Base-by-base conservation (phyloP, 2,329 filamentous ascomycete genomes). In the Lanzia echinophila region DNA sequence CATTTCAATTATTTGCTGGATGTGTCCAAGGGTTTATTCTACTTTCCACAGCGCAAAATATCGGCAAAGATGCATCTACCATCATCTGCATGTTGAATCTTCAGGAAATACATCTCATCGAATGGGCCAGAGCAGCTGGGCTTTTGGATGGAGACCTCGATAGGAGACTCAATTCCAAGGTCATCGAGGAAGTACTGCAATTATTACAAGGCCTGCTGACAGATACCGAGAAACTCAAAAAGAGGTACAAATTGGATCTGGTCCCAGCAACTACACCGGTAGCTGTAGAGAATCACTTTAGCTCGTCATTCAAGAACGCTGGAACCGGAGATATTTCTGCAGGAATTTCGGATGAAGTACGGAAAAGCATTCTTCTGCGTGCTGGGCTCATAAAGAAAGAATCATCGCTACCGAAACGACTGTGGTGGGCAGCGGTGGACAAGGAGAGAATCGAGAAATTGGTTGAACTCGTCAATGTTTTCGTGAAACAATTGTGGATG, bases 371-470 rank as follows among this genome's bases (percentile, higher is more conserved):
- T 13, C 24, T 50, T n/a, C 6, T n/a, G 3, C 13, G 24, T 15
- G 48, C 36, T 17, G 31, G 31, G 15, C 36, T 50, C 24, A 38
- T 38, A 19, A 36, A 58, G 38, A 62, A 41, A 32, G 55, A 19
- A 36, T 32, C 24, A 15, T 31, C 44, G 13, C 33, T 55, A 15
- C 41, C 45, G 32, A 62, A 55, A 46, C 56, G 60, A 41, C 51
- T 64, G 11, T 55, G 56, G 45, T 64, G 61, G 62, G 59, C 60
- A 11, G 54, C 60, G 19, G 50, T 59, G 2, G 59, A 62, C 32
- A 64, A 60, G 44, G 55, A 53, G 12, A 57, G 56, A 8, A 47
- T 60, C 22, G 41, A 54, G 31, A 42, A 47, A 11, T 47, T 63
- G 12, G 34, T 64, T 15, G 43, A 50, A 12, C 58, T 60, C 28